These are phyloP conservation scores for Phialemoniopsis sp. DNA, from an alignment of 2,329 filamentous ascomycete genomes.

Conservation along the genomic window DNA sequence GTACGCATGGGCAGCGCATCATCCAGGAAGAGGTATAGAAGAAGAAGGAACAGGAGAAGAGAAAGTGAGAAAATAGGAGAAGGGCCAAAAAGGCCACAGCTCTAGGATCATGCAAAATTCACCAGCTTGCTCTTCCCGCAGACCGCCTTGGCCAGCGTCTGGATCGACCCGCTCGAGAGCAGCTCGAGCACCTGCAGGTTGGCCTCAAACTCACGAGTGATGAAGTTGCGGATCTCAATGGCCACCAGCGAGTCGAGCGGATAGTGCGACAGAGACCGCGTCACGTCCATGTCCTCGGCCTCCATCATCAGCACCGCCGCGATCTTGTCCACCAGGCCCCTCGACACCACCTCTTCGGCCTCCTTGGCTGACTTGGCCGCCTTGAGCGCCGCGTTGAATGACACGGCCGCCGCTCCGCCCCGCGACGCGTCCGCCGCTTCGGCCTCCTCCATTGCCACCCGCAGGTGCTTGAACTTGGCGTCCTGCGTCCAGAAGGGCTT, in stretches of 20 bases:
- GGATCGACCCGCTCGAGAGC: conserved; percentile 40
- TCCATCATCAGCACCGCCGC: conserved; percentile 44
- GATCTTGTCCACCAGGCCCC: conserved; percentile 42
- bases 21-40: no score
- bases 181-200: conserved; percentile 51
- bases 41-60: no score
- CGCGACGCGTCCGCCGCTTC: conserved; percentile 16
- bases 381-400: conserved; percentile 35
- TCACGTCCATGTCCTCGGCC: conserved; percentile 41
- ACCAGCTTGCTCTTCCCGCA: conserved; percentile 25
- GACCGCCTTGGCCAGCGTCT: conserved; percentile 11
- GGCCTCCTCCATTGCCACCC: conserved; percentile 26
- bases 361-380: conserved; percentile 34
- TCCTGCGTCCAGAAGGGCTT: conserved; percentile 49
- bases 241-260: conserved; percentile 44
- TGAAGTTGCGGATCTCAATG: conserved; percentile 46
- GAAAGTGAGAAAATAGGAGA: no score
- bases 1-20: no score
- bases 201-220: conserved; percentile 42
- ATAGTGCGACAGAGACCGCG: conserved; percentile 33
- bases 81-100: no score
- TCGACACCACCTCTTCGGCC: conserved; percentile 36
- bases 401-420: conserved; percentile 23
- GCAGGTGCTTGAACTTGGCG: conserved; percentile 46
- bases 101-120: conserved; percentile 3